A percentile compares a stretch with the other conserved stretches of the same genome.
phyloP scores from a whole-genome alignment of 805 yeast genomes.

The Candida hispaniensis region DNA sequence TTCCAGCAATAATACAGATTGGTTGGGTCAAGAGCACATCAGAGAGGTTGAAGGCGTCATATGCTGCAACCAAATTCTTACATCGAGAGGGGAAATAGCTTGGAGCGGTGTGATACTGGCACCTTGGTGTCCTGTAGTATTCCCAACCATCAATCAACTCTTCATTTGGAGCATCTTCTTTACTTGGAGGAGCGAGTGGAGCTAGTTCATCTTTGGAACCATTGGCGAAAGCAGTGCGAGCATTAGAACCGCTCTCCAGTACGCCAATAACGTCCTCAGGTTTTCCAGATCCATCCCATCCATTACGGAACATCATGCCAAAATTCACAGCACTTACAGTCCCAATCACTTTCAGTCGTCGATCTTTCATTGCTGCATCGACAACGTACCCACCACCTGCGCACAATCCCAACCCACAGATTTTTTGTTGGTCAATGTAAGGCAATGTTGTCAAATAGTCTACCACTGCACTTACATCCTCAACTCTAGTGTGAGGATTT shows the following conservation, averaged over 20 bases:
- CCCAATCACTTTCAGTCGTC: slow-evolving; percentile 16
- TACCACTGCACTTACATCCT: slow-evolving; percentile 16
- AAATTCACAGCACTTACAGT: slow-evolving; percentile 16
- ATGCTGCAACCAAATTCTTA: slow-evolving; percentile 2
- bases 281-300: slow-evolving; percentile 5
- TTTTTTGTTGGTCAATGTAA: slow-evolving; percentile 13
- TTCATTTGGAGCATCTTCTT: slow-evolving; percentile 4
- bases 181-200: slow-evolving; percentile 4
- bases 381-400: slow-evolving; percentile 18
- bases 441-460: slow-evolving; percentile 13
- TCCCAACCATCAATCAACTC: slow-evolving; percentile 17
- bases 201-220: slow-evolving; percentile 1
- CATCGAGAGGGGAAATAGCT: slow-evolving; percentile 1
- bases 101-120: slow-evolving; percentile 9
- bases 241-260: slow-evolving; percentile 2
- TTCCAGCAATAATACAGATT: slow-evolving; percentile 15
- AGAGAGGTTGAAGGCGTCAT: slow-evolving; percentile 14
- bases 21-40: slow-evolving; percentile 17
- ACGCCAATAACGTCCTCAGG: neutral
- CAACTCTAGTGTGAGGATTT: slow-evolving; percentile 16
- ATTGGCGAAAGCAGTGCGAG: slow-evolving; percentile 5
- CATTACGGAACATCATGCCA: slow-evolving; percentile 14
- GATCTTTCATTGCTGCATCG: slow-evolving; percentile 17
- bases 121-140: slow-evolving; percentile 18
- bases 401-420: slow-evolving; percentile 18